phyloP scores from a whole-genome alignment of 768 basidiomycete species.

The Neoboletus magnificus region DNA sequence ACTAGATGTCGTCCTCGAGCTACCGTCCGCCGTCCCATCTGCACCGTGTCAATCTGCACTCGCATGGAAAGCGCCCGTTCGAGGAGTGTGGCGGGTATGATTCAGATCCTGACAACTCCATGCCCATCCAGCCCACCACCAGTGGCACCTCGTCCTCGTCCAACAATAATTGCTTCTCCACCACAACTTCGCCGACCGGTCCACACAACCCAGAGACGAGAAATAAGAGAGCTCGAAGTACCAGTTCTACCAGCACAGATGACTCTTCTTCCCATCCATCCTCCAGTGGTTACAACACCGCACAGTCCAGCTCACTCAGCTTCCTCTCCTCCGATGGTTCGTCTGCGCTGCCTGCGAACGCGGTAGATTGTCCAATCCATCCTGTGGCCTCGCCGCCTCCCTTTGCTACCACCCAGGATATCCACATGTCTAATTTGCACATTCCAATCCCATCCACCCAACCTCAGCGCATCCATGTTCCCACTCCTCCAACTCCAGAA shows the following conservation, averaged over 20 bases:
- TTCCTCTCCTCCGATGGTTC: slow-evolving; percentile 23
- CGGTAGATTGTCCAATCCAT: slow-evolving; percentile 19
- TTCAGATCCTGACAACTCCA: slow-evolving; percentile 29
- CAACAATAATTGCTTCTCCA: slow-evolving; percentile 8
- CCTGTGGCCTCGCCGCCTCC: slow-evolving; percentile 31
- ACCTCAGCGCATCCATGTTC: slow-evolving; percentile 9
- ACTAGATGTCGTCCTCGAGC: slow-evolving; percentile 23
- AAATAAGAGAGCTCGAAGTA: slow-evolving; percentile 58
- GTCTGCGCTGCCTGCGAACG: slow-evolving; percentile 8
- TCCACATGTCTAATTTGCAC: slow-evolving; percentile 46
- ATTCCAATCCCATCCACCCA: slow-evolving; percentile 22
- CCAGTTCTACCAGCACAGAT: slow-evolving; percentile 43
- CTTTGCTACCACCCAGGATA: slow-evolving; percentile 44
- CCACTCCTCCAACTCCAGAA: slow-evolving; percentile 23
- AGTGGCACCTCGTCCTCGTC: slow-evolving; percentile 29
- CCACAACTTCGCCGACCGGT: slow-evolving; percentile 4
- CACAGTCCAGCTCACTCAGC: slow-evolving; percentile 35
- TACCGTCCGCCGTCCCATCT: slow-evolving; percentile 23
- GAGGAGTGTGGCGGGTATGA: slow-evolving; percentile 34
- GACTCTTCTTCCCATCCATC: slow-evolving; percentile 31
- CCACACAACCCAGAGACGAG: slow-evolving; percentile 45
- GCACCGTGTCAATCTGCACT: slow-evolving; percentile 24
- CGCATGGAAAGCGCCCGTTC: slow-evolving; percentile 32
- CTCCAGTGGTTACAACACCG: slow-evolving; percentile 34
- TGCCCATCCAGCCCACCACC: slow-evolving; percentile 22